Conservation (phyloP, 176 grass and related monocot genomes). For the Oropetium thomaeum region DNA sequence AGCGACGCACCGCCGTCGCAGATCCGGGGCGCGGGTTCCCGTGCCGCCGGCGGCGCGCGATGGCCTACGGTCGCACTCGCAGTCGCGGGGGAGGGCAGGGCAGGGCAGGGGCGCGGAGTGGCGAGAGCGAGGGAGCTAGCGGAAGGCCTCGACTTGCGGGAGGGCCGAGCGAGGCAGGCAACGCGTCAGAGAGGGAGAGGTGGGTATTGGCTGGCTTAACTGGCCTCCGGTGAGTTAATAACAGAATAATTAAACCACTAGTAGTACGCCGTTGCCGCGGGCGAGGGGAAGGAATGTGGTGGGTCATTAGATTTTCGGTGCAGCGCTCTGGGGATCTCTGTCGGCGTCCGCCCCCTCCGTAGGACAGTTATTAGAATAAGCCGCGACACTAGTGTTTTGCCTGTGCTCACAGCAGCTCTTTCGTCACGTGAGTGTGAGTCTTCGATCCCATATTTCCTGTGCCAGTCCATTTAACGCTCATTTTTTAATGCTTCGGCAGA, state of each 20-base stretch:
- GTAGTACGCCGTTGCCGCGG: not conserved
- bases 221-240: not conserved
- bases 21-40: constrained; percentile 35
- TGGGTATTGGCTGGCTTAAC: not conserved
- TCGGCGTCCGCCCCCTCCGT: constrained; percentile 7
- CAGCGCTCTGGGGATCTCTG: constrained; percentile 10
- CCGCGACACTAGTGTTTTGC: not conserved
- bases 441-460: not conserved
- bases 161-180: not conserved
- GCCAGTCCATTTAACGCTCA: not conserved
- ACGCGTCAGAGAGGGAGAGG: constrained; percentile 13
- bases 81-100: too few species aligned
- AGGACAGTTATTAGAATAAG: not conserved
- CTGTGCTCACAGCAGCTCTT: not conserved
- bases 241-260: not conserved
- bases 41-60: constrained; percentile 28
- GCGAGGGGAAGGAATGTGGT: not conserved
- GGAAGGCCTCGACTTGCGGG: constrained; percentile 54
- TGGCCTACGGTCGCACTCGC: constrained; percentile 43
- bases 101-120: not conserved
- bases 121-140: constrained; percentile 35
- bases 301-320: not conserved
- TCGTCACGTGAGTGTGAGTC: not conserved
- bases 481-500: not conserved
- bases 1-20: constrained; percentile 29